Evolutionary conservation across 2,329 filamentous ascomycete genomes (phyloP).

Genomic region (Fusarium nodosum): DNA sequence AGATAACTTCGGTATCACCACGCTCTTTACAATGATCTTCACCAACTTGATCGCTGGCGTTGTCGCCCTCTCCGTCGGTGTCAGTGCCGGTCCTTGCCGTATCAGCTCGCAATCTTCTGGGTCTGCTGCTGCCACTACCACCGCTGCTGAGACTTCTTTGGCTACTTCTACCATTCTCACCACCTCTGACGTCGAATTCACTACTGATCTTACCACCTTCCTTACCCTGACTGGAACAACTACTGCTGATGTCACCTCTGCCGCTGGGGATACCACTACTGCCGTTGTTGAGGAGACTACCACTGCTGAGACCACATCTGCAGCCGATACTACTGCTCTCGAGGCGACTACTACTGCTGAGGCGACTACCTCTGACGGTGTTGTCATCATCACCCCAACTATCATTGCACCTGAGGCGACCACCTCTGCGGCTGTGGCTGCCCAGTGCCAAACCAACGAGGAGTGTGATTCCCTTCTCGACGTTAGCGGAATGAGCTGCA

Average conservation of each 20-base stretch:
- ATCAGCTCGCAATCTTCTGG: neutral
- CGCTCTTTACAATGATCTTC: conserved; percentile 3
- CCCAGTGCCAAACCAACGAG: neutral
- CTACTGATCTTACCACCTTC: conserved; percentile 7
- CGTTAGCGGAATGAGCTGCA: conserved; percentile 1
- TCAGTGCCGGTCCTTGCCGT: neutral
- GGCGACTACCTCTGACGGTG: neutral
- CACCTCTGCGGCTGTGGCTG: neutral
- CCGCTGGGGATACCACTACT: neutral
- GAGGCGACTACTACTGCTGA: neutral
- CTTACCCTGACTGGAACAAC: neutral
- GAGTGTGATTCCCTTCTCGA: neutral
- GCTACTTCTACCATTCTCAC: conserved; percentile 2
- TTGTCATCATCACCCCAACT: neutral
- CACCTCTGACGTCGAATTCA: neutral
- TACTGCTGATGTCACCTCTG: neutral
- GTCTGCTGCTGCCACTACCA: neutral
- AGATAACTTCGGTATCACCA: neutral
- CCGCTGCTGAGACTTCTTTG: neutral
- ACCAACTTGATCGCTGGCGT: neutral
- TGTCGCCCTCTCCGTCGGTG: neutral
- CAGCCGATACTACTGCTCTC: neutral
- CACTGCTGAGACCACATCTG: neutral
- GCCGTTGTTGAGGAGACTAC: neutral
- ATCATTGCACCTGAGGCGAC: neutral